Evolutionary conservation across 352 stramenopile species (phyloP).

Genomic region (Phytophthora macrochlamydospora): DNA sequence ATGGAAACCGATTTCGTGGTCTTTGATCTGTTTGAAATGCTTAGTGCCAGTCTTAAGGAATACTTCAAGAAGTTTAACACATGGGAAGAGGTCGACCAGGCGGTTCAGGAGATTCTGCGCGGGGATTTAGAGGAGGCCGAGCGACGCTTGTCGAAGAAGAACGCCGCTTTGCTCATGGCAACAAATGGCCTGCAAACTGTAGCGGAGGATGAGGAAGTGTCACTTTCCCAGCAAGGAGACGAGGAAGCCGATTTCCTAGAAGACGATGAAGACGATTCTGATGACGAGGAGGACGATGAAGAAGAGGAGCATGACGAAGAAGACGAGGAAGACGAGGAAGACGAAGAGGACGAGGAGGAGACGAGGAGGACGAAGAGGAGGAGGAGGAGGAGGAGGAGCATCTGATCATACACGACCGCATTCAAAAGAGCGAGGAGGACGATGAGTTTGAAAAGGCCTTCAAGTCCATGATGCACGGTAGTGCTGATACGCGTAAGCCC

Average conservation of each 20-base stretch:
- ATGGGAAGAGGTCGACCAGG: slow-evolving; percentile 80
- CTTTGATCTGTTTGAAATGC: slow-evolving; percentile 79
- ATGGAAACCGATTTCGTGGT: slow-evolving; percentile 95
- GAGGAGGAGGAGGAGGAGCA: slow-evolving; percentile 87
- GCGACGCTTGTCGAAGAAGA: slow-evolving; percentile 65
- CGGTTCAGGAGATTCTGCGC: slow-evolving; percentile 56
- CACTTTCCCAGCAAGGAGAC: slow-evolving; percentile 40
- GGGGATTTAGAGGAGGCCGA: slow-evolving; percentile 76
- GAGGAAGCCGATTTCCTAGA: slow-evolving; percentile 46
- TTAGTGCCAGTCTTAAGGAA: slow-evolving; percentile 61
- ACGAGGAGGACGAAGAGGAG: slow-evolving; percentile 77
- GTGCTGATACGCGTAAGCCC: slow-evolving; percentile 65
- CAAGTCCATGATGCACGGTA: slow-evolving; percentile 84
- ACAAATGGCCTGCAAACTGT: slow-evolving; percentile 37
- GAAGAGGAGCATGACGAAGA: slow-evolving; percentile 69
- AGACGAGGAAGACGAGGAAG: slow-evolving; percentile 35
- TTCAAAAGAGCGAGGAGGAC: slow-evolving; percentile 82
- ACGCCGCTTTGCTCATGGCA: slow-evolving; percentile 42
- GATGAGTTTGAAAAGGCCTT: slow-evolving; percentile 90
- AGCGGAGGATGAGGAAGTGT: slow-evolving; percentile 44
- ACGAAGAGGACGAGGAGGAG: slow-evolving; percentile 64
- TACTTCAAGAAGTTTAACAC: slow-evolving; percentile 71
- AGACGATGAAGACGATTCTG: slow-evolving; percentile 61
- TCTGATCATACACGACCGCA: slow-evolving; percentile 87
- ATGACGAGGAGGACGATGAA: slow-evolving; percentile 64